Percentiles rank a stretch among this genome's conserved stretches.
Evolutionary conservation across 2,329 filamentous ascomycete genomes (phyloP).

Genomic region (Xylaria polymorpha): DNA sequence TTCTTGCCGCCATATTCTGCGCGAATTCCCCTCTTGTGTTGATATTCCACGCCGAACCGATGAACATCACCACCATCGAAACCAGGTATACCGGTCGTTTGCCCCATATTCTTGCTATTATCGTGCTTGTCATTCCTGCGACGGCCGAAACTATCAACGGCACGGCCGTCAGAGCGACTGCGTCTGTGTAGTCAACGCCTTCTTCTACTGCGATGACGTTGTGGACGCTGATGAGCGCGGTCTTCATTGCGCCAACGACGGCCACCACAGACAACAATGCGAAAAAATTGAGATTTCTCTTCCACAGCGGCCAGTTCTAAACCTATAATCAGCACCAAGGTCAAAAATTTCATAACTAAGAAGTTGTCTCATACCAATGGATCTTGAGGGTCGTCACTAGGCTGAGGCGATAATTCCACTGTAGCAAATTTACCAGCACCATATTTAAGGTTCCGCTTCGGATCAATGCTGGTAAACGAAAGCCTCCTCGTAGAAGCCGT

Average conservation of each 20-base stretch:
- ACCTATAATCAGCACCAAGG: conserved; percentile 1
- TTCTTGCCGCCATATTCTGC: conserved; percentile 63
- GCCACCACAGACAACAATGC: conserved; percentile 61
- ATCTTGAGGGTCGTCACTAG: conserved; percentile 65
- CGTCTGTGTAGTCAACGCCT: conserved; percentile 59
- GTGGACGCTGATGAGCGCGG: conserved; percentile 63
- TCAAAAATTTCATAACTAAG: neutral
- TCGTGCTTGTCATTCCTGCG: conserved; percentile 57
- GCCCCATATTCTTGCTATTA: conserved; percentile 60
- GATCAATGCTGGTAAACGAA: conserved; percentile 52
- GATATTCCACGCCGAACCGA: conserved; percentile 64
- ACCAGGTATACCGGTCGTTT: conserved; percentile 65
- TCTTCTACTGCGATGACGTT: conserved; percentile 57
- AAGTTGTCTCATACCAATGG: conserved; percentile 59
- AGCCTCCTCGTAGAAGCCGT: conserved; percentile 52
- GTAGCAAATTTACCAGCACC: conserved; percentile 57
- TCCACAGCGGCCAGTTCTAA: conserved; percentile 68
- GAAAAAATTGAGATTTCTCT: conserved; percentile 62
- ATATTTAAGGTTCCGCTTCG: conserved; percentile 59
- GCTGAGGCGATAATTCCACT: conserved; percentile 65
- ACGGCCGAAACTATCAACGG: conserved; percentile 63
- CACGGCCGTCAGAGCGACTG: conserved; percentile 63
- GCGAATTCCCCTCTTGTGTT: conserved; percentile 55
- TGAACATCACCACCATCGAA: conserved; percentile 59
- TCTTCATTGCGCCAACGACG: conserved; percentile 64